phyloP scores from a whole-genome alignment of 2,329 filamentous ascomycete genomes.

The Pseudopyricularia cyperi region DNA sequence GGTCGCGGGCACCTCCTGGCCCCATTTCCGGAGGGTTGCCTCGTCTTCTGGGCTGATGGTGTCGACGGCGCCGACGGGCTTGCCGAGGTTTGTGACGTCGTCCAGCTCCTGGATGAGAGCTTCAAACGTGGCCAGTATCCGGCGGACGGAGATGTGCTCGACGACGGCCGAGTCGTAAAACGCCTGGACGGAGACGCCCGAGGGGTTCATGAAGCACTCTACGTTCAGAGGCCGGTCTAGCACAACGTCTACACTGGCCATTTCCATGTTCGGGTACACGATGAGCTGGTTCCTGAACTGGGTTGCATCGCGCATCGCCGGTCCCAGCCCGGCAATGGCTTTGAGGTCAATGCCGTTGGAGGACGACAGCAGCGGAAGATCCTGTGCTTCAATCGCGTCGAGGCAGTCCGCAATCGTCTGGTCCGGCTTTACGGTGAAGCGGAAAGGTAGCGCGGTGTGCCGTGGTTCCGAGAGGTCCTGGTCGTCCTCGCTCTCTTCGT shows the following conservation, averaged over 20 bases:
- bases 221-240: not conserved
- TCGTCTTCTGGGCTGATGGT: not conserved
- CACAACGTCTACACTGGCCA: not conserved
- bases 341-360: not conserved
- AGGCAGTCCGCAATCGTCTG: conserved; percentile 1
- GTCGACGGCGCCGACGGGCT: not conserved
- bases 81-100: not conserved
- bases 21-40: not conserved
- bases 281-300: not conserved
- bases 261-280: not conserved
- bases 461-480: not conserved
- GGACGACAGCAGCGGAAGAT: not conserved
- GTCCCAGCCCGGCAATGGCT: not conserved
- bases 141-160: not conserved
- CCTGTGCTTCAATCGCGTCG: not conserved
- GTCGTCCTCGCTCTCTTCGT: not conserved
- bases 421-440: not conserved
- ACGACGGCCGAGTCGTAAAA: not conserved
- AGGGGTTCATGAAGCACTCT: not conserved
- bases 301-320: not conserved
- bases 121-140: not conserved
- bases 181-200: not conserved
- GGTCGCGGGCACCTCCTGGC: not conserved
- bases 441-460: not conserved
- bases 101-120: not conserved